A percentile compares a stretch with the other conserved stretches of the same genome.
Evolutionary conservation across 202 grass and related monocot species (phyloP).

Genomic region (Carex sylvatica): DNA sequence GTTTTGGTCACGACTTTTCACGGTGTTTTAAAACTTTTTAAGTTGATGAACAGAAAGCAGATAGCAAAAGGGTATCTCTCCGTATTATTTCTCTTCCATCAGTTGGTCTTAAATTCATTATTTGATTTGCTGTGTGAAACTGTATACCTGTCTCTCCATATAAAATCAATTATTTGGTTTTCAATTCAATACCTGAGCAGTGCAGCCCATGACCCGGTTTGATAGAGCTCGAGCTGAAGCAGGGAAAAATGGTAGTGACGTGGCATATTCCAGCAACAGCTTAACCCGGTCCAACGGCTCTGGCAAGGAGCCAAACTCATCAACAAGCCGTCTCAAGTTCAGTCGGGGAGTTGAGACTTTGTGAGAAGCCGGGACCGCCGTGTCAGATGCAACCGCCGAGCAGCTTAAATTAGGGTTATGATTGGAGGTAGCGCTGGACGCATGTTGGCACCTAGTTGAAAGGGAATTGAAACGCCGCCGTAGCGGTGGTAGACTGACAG

Average conservation of each 20-base stretch:
- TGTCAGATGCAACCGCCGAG: slow-evolving; percentile 23
- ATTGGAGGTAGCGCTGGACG: background rate
- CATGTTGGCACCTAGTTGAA: slow-evolving; percentile 5
- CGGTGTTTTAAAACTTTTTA: background rate
- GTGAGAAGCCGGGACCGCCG: background rate
- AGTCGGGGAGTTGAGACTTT: slow-evolving; percentile 5
- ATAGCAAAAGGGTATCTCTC: background rate
- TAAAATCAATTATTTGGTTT: background rate
- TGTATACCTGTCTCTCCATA: background rate
- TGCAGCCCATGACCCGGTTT: slow-evolving; percentile 96
- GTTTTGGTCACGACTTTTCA: background rate
- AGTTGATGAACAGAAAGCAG: background rate
- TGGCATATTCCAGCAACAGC: slow-evolving; percentile 55
- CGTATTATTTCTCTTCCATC: background rate
- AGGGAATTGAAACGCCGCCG: slow-evolving; percentile 10
- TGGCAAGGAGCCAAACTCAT: slow-evolving; percentile 61
- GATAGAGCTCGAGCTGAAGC: slow-evolving; percentile 37
- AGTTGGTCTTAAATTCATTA: background rate
- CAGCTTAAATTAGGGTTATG: slow-evolving; percentile 11
- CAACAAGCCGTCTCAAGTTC: slow-evolving; percentile 39
- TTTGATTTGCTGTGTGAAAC: background rate
- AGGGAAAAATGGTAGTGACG: slow-evolving; percentile 57
- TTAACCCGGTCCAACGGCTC: slow-evolving; percentile 56
- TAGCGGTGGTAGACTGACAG: background rate
- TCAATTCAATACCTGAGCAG: slow-evolving; percentile 58